Base-by-base conservation (phyloP, 352 stramenopile species). In the Pythium phragmiticola region DNA sequence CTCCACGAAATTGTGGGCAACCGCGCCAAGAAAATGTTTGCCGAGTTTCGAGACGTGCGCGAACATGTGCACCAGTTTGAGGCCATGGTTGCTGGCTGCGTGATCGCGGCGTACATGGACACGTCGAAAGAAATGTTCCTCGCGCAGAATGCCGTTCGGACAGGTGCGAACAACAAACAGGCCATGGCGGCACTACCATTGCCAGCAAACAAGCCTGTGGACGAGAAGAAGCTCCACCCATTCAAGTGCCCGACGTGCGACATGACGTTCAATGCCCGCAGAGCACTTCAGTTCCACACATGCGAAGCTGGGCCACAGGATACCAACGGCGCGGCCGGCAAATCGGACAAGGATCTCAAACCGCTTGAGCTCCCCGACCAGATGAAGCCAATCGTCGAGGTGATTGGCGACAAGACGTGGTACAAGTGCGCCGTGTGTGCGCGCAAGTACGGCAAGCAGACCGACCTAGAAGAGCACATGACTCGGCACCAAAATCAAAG, bases 1-100 rank as follows among this genome's bases (percentile, higher is more conserved):
- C 68, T 99, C 16, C 93, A 99, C 68, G 90, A 98, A 59, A 97
- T 97, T 42, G 92, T 99, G 4, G 85, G 97, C 23, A 96, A 95
- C 66, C 84, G 90, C 26, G 93, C 92, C 9, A 98, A 98, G 73
- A 97, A 98, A 72, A 89, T 98, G 69, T 99, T 98, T 83, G 95
- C 96, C 41, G 90, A 96, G 60, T 99, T 98, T 80, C 92, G 96
- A 75, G 94, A 98, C 56, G 88, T 98, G 67, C 86, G 91, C 50
- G 96, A 99, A 71, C 87, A 98, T 56, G 88, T 98, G 17, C 96
- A 99, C 57, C 89, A 98, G 69, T 98, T 98, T 60, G 94, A 98
- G 63, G 89, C 83, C 26, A 92, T 98, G 74, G 84, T 95, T 19
- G 87, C 89, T 30, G 89, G 87, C 12, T 97, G 89, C 58, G 82